phyloP scores from a whole-genome alignment of 208 protist genomes.

The Leishmania martiniquensis region DNA sequence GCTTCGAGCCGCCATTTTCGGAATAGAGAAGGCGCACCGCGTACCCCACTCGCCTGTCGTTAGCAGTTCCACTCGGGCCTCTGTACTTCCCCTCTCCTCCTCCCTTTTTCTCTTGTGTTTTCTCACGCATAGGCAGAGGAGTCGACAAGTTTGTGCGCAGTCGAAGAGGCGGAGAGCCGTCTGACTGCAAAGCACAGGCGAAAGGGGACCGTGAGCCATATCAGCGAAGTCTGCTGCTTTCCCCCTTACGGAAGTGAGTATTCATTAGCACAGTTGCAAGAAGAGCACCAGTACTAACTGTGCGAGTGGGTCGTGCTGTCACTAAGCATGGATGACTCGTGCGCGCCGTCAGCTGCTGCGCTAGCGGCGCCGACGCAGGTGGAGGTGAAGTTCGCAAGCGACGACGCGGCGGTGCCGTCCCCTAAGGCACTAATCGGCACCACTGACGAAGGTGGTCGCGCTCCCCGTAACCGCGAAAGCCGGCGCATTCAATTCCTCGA shows the following conservation, averaged over 20 bases:
- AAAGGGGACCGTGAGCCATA: neutral
- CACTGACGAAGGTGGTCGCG: slow-evolving; percentile 33
- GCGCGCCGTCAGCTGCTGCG: neutral
- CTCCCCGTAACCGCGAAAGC: slow-evolving; percentile 37
- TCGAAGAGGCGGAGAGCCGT: neutral
- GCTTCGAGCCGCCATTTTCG: neutral
- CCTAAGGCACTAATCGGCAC: slow-evolving; percentile 18
- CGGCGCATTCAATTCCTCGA: slow-evolving; percentile 73
- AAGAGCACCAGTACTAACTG: neutral
- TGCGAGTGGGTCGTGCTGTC: slow-evolving; percentile 1
- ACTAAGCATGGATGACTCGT: neutral
- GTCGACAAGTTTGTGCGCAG: neutral
- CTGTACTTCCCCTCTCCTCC: neutral
- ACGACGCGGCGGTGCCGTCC: slow-evolving; percentile 20
- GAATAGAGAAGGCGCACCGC: neutral
- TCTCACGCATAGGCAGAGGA: neutral
- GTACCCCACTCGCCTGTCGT: neutral
- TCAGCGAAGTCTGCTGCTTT: neutral
- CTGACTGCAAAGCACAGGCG: neutral
- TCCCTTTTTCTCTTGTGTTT: neutral
- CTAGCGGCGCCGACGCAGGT: slow-evolving; percentile 5
- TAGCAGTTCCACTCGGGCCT: neutral
- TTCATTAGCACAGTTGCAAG: neutral
- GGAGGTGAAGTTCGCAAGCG: slow-evolving; percentile 17
- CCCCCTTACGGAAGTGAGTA: neutral